These are phyloP conservation scores for Flaveria floridana DNA, from an alignment of 140 eudicot genomes.

Conservation along the genomic window DNA sequence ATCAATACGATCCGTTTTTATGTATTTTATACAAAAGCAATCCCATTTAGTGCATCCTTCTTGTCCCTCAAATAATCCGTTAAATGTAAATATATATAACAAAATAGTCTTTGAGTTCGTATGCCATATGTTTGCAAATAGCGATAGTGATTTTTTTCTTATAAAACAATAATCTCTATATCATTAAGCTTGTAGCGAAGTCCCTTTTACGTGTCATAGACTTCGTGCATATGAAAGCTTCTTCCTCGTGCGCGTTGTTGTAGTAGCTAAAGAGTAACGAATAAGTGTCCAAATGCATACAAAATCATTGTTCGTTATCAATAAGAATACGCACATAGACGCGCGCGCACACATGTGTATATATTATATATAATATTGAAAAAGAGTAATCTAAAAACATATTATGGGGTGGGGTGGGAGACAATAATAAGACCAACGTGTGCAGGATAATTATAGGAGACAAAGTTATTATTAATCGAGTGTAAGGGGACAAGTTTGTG, in stretches of 20 bases:
- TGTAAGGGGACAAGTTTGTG: slow-evolving; percentile 28
- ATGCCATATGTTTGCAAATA: background rate
- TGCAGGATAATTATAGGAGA: slow-evolving; percentile 31
- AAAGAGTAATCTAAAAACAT: background rate
- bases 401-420: slow-evolving; percentile 23
- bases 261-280: background rate
- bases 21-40: too few species aligned
- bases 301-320: too few species aligned
- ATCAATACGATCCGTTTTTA: too few species aligned
- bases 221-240: background rate
- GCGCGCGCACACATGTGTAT: too few species aligned
- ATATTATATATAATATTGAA: too few species aligned
- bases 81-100: too few species aligned
- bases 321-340: too few species aligned
- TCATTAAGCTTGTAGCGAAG: background rate
- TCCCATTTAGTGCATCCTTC: too few species aligned
- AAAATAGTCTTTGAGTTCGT: too few species aligned
- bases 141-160: background rate
- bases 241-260: background rate
- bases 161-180: background rate
- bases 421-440: slow-evolving; percentile 42
- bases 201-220: background rate
- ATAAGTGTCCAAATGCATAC: too few species aligned
- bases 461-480: slow-evolving; percentile 24
- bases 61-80: background rate